Base-by-base conservation (phyloP, 192 early-diverging fungal genomes). In the Linnemannia zychae region DNA sequence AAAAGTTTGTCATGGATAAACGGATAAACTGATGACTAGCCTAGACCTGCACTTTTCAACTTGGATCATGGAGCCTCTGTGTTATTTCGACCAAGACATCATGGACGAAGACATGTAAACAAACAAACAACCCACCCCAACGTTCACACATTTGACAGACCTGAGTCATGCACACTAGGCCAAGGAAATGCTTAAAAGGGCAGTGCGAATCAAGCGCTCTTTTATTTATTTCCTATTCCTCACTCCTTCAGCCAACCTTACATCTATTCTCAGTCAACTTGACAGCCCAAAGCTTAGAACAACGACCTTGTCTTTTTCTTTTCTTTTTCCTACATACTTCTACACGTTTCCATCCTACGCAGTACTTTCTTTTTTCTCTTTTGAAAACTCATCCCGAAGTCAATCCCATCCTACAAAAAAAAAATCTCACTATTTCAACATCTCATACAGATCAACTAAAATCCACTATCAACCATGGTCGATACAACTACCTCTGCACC, bases 1-100 rank as follows among this genome's bases (percentile, higher is more conserved):
- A 63, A 63, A 63, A 63, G 57, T 24, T 15, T 63, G 57, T 63
- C 57, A 63, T 63, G 57, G 57, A 63, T 63, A 63, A 63, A 63
- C 57, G 57, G 57, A 63, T 63, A 63, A 63, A 63, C 57, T 63
- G n/a, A n/a, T 44, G 40, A 9, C 28, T n/a, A 63, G 57, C 12
- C 24, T 63, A 63, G 57, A 63, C 57, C 57, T 11, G 22, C 24
- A 28, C n/a, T n/a, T 18, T 31, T 60, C 24, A 15, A 4, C 57
- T 63, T 24, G 18, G 1, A 50, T 18, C 16, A 4, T 15, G 49
- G 16, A 18, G 28, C 28, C 1, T n/a, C 28, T 16, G 24, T 31
- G 12, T 31, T 12, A 13, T 12, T 60, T 13, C 28, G 12, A 63
- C 12, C 9, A 15, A 31, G 28, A 24, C 57, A 31, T 28, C 28